Evolutionary conservation across 768 basidiomycete genomes (phyloP).

Genomic region (Phaffia australis): DNA sequence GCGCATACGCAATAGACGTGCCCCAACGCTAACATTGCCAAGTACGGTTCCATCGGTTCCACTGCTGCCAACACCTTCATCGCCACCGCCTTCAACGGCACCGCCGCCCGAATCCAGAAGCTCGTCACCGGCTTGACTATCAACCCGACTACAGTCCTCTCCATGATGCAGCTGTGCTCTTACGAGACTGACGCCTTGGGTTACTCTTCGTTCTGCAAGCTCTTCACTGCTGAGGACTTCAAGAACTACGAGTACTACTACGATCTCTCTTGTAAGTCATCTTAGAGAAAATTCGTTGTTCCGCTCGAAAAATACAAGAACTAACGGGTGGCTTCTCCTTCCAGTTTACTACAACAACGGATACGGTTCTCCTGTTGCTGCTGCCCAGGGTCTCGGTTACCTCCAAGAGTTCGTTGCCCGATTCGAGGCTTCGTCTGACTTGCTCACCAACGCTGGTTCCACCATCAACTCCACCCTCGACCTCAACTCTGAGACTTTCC

Average conservation of each 20-base stretch:
- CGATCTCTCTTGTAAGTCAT: constrained; percentile 31
- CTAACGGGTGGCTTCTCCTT: constrained; percentile 7
- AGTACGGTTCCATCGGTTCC: constrained; percentile 29
- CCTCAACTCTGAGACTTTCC: constrained; percentile 41
- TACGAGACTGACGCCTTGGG: constrained; percentile 73
- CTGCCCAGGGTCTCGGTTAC: constrained; percentile 57
- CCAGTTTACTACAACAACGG: constrained; percentile 45
- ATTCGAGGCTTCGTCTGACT: constrained; percentile 43
- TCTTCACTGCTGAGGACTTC: constrained; percentile 89
- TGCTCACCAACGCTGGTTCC: constrained; percentile 54
- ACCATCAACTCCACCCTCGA: constrained; percentile 77
- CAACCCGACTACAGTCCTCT: background rate
- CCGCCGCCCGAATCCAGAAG: constrained; percentile 43
- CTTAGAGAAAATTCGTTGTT: background rate
- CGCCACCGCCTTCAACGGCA: constrained; percentile 27
- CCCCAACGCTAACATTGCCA: constrained; percentile 29
- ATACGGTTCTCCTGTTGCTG: constrained; percentile 68
- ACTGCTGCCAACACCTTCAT: constrained; percentile 29
- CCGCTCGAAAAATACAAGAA: constrained; percentile 1
- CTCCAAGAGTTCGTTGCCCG: constrained; percentile 73
- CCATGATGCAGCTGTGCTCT: constrained; percentile 21
- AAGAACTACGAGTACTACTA: constrained; percentile 80
- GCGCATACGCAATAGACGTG: constrained; percentile 31
- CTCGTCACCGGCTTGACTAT: constrained; percentile 2
- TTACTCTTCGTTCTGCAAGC: constrained; percentile 78